Evolutionary conservation across 2,329 filamentous ascomycete genomes (phyloP).

Genomic region (Epichloe baconii): DNA sequence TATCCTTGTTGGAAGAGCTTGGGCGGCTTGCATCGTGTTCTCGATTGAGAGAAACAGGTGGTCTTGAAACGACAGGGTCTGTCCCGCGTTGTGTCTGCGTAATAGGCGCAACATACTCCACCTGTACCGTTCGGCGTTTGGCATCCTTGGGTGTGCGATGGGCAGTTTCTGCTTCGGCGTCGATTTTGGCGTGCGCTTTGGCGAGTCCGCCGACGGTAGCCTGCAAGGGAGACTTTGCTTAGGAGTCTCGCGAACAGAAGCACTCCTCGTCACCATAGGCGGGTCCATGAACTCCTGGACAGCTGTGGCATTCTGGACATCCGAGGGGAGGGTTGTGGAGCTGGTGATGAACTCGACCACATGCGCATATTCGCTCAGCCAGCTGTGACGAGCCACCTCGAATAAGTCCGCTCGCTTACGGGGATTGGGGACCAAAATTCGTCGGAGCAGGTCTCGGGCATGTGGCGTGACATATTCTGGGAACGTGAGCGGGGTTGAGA

Average conservation of each 20-base stretch:
- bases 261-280: constrained; percentile 62
- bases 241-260: constrained; percentile 77
- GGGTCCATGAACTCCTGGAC: constrained; percentile 43
- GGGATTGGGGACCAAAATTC: constrained; percentile 91
- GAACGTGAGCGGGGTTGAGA: constrained; percentile 91
- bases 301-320: constrained; percentile 71
- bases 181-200: constrained; percentile 63
- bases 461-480: constrained; percentile 98
- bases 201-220: constrained; percentile 48
- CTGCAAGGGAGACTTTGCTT: constrained; percentile 45
- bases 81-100: constrained; percentile 69
- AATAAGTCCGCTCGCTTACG: constrained; percentile 91
- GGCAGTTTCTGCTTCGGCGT: constrained; percentile 45
- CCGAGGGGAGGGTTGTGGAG: constrained; percentile 73
- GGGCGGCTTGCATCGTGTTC: constrained; percentile 27
- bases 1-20: constrained; percentile 31
- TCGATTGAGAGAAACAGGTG: constrained; percentile 18
- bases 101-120: constrained; percentile 89
- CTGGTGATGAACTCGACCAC: constrained; percentile 96
- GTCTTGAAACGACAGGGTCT: constrained; percentile 15
- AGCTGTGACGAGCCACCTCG: constrained; percentile 94
- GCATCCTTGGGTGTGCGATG: constrained; percentile 63
- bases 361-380: constrained; percentile 94
- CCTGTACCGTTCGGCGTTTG: constrained; percentile 88
- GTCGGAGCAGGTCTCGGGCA: constrained; percentile 77